Evolutionary conservation across 2,329 filamentous ascomycete genomes (phyloP).

Genomic region (Hymenoscyphus salicellus): DNA sequence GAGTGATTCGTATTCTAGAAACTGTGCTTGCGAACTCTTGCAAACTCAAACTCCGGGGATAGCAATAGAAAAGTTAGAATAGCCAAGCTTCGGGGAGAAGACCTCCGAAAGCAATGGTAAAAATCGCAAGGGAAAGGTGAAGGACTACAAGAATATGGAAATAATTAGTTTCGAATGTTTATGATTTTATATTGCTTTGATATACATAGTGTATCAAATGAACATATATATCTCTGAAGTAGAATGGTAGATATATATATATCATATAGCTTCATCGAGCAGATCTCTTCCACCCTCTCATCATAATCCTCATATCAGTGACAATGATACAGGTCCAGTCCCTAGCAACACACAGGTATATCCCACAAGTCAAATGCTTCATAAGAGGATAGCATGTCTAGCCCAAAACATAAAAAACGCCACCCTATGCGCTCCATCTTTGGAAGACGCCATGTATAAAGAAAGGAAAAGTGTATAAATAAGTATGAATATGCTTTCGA

Average conservation of each 20-base stretch:
- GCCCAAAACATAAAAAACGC: neutral
- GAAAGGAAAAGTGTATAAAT: neutral
- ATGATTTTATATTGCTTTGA: neutral
- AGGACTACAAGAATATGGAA: neutral
- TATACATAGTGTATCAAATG: neutral
- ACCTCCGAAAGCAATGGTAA: no score
- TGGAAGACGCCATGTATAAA: conserved; percentile 3
- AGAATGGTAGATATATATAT: conserved; percentile 3
- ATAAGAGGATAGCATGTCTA: neutral
- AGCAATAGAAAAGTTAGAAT: no score
- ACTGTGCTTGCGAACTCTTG: no score
- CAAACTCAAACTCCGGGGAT: no score
- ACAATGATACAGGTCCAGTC: conserved; percentile 8
- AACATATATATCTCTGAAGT: neutral
- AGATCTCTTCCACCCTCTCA: neutral
- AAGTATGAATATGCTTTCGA: neutral
- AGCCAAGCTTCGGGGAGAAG: no score
- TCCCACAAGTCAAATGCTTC: conserved; percentile 6
- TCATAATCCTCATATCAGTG: conserved; percentile 7
- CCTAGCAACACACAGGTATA: conserved; percentile 9
- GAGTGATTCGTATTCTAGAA: no score
- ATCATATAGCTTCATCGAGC: conserved; percentile 1
- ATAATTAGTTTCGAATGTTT: neutral
- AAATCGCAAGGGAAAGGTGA: neutral
- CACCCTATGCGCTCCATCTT: neutral